phyloP scores from a whole-genome alignment of 2,329 filamentous ascomycete species.

The Daldinia sp. region DNA sequence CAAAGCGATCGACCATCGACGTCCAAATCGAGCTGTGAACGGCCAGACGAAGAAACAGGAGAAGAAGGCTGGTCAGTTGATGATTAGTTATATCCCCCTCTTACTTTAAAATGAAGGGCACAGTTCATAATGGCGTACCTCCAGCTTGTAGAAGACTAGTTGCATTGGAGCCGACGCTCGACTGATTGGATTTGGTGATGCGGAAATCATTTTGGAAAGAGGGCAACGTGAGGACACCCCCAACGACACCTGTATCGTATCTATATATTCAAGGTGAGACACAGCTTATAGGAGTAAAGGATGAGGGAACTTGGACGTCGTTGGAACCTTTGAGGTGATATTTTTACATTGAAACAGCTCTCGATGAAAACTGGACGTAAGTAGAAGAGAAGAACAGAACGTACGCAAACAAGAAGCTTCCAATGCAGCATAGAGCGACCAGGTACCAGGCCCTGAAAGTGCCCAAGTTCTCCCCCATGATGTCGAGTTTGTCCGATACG shows the following conservation, averaged over 20 bases:
- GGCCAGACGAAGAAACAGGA: constrained; percentile 59
- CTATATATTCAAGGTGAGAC: constrained; percentile 41
- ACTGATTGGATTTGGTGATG: constrained; percentile 48
- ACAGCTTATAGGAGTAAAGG: constrained; percentile 32
- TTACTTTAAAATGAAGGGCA: neutral
- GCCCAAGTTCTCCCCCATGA: constrained; percentile 47
- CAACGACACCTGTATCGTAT: constrained; percentile 59
- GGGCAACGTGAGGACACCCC: constrained; percentile 56
- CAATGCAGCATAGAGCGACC: constrained; percentile 55
- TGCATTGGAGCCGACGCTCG: constrained; percentile 55
- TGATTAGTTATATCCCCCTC: neutral
- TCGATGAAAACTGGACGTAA: neutral
- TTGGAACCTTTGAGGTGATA: neutral
- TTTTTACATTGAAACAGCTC: neutral
- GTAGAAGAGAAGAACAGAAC: constrained; percentile 12
- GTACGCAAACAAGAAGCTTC: constrained; percentile 53
- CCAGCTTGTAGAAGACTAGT: constrained; percentile 58
- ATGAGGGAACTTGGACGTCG: neutral
- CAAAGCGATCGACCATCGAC: constrained; percentile 56
- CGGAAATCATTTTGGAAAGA: constrained; percentile 57
- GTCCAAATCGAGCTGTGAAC: constrained; percentile 57
- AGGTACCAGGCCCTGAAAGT: constrained; percentile 55
- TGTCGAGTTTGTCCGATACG: neutral
- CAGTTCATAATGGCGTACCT: constrained; percentile 45
- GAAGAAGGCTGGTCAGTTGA: constrained; percentile 54